Conservation (phyloP, 2,329 filamentous ascomycete genomes). For the Aspergillus calidoustus region DNA sequence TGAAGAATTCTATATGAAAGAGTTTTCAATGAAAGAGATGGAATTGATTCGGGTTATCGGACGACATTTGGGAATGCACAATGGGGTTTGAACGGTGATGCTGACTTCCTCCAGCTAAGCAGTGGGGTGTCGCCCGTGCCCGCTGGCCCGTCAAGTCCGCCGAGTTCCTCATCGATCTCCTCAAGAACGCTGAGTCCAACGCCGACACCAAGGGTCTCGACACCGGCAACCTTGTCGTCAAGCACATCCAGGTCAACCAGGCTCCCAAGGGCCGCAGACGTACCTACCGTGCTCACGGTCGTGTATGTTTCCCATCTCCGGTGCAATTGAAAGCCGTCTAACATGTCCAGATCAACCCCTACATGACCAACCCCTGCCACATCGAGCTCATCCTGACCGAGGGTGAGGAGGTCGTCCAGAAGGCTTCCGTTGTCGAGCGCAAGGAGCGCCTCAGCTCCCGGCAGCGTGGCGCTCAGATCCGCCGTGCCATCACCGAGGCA, state of each 20-base stretch:
- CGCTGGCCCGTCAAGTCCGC: constrained; percentile 99
- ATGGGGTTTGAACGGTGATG: constrained; percentile 1
- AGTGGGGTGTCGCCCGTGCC: constrained; percentile 96
- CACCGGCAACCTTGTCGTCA: constrained; percentile 95
- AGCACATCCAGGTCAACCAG: constrained; percentile 99
- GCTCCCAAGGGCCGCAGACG: constrained; percentile 98
- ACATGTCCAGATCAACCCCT: constrained; percentile 87
- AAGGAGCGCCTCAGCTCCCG: constrained; percentile 79
- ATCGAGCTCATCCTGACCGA: constrained; percentile 99
- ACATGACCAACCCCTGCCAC: constrained; percentile 99
- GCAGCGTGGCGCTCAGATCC: constrained; percentile 77
- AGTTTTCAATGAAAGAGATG: constrained; percentile 2
- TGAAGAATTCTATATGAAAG: background rate
- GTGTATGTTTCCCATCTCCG: constrained; percentile 69
- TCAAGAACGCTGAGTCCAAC: constrained; percentile 97
- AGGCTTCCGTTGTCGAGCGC: constrained; percentile 73
- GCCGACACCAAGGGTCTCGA: constrained; percentile 97
- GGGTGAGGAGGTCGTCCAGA: constrained; percentile 93
- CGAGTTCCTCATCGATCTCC: constrained; percentile 94
- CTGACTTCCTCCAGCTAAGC: constrained; percentile 73
- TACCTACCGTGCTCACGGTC: constrained; percentile 99
- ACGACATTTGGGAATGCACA: background rate
- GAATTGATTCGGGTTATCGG: constrained; percentile 9
- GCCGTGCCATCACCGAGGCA: constrained; percentile 64
- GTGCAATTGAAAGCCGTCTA: background rate